Conservation (phyloP, 1,284 basidiomycete species). For the Vanrija sp. region DNA sequence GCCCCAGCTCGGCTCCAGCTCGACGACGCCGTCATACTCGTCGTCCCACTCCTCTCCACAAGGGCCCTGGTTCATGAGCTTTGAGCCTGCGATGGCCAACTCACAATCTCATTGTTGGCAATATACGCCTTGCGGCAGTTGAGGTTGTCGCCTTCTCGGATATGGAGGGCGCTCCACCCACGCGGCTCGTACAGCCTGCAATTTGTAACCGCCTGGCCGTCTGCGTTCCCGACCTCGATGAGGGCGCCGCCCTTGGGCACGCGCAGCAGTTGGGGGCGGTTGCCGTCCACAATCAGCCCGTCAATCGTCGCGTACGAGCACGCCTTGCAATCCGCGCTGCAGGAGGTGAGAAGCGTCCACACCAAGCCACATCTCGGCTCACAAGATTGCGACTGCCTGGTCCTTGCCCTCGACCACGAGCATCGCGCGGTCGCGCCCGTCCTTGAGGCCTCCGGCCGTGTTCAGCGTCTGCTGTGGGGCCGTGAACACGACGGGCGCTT, state of each 20-base stretch:
- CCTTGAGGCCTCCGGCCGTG: slow-evolving; percentile 31
- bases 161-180: slow-evolving; percentile 50
- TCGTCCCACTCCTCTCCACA: slow-evolving; percentile 51
- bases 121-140: slow-evolving; percentile 40
- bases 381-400: slow-evolving; percentile 42
- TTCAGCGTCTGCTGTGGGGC: slow-evolving; percentile 40
- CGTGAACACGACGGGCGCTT: slow-evolving; percentile 39
- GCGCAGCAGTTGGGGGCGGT: slow-evolving; percentile 44
- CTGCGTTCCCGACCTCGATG: slow-evolving; percentile 46
- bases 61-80: slow-evolving; percentile 35
- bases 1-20: slow-evolving; percentile 38
- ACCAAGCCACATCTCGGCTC: slow-evolving; percentile 1
- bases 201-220: slow-evolving; percentile 41
- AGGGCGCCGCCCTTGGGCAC: slow-evolving; percentile 44
- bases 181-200: slow-evolving; percentile 49
- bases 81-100: slow-evolving; percentile 1
- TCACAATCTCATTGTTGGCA: slow-evolving; percentile 45
- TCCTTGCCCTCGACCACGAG: slow-evolving; percentile 40
- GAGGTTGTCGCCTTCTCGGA: slow-evolving; percentile 47
- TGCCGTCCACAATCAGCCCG: slow-evolving; percentile 47
- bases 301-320: slow-evolving; percentile 37
- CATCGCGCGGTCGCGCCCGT: slow-evolving; percentile 36
- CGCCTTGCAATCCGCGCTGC: slow-evolving; percentile 46
- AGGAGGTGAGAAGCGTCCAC: not conserved
- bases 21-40: slow-evolving; percentile 45